Percentiles rank a stretch among this genome's conserved stretches.
Conservation (phyloP, 2,329 filamentous ascomycete genomes). For the Xylaria sp. region DNA sequence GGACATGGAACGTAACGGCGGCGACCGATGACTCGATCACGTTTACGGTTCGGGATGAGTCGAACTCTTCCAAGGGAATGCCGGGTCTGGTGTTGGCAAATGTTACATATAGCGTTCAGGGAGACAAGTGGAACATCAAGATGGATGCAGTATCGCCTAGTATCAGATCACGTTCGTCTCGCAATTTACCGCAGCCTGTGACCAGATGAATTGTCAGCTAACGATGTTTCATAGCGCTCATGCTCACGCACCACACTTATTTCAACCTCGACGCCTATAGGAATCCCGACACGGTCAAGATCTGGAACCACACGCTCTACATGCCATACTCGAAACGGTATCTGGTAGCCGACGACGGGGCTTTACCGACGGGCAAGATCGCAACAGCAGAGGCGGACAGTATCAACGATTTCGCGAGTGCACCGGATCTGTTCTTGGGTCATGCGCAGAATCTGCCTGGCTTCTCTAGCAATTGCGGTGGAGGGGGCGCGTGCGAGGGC, state of each 20-base stretch:
- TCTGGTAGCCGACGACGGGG: constrained; percentile 64
- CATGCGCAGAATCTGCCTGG: constrained; percentile 64
- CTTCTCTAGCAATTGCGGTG: constrained; percentile 70
- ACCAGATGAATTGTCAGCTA: background rate
- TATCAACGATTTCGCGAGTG: constrained; percentile 74
- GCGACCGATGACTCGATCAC: constrained; percentile 68
- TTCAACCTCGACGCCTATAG: constrained; percentile 75
- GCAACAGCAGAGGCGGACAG: constrained; percentile 62
- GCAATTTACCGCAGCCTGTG: background rate
- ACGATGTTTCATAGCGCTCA: constrained; percentile 17
- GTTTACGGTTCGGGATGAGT: constrained; percentile 71
- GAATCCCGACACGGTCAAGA: constrained; percentile 63
- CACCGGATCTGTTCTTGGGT: constrained; percentile 68
- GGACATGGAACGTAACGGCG: constrained; percentile 69
- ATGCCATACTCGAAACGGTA: constrained; percentile 70
- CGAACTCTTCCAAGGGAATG: constrained; percentile 67
- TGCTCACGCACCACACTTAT: constrained; percentile 63
- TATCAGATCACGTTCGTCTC: constrained; percentile 53
- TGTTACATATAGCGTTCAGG: constrained; percentile 69
- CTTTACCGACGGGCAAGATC: constrained; percentile 71
- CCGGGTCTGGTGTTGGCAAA: constrained; percentile 68
- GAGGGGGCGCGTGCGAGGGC: constrained; percentile 72
- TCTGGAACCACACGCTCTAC: constrained; percentile 71
- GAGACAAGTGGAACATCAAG: constrained; percentile 67
- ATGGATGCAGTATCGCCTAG: constrained; percentile 67